Evolutionary conservation across 176 grass and related monocot species (phyloP), one percentile per base, ranked within the genome.

Genomic region (Phragmites australis): DNA sequence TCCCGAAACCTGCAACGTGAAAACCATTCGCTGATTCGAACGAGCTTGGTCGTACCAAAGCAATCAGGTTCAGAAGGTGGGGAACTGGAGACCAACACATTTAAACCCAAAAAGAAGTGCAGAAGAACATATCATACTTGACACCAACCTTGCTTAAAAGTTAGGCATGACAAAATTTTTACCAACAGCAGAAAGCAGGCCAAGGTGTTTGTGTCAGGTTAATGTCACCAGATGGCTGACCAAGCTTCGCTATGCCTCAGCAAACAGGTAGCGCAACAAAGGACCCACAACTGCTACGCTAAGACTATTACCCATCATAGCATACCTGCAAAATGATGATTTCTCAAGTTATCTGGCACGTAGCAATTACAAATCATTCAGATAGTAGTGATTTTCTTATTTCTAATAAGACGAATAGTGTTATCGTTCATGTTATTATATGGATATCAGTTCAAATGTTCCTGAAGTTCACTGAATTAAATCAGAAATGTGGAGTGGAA

Each of bases 291-390:
- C 95, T 62, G 95, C 88, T 43, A 94, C 83, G 85, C 92, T 94
- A 14, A 98, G 70, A 84, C 95, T 98, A 76, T 98, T 98, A 15
- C 92, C 95, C 69, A 98, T 43, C 92, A 98, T 82, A 60, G 95
- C 92, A 82, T 92, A 98, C 86, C 95, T 98, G 82, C 85, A 70
- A 46, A 84, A 78, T 56, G 82, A 67, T 13, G 13, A 32, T 71
- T 48, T 65, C 57, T 29, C 22, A 55, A 49, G 26, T 69, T 29
- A 83, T 25, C 10, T 16, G 3, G 32, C 39, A 53, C 72, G 25
- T 30, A 56, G 17, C 8, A 42, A 30, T 2, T 22, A 71, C 17
- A 60, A 57, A 47, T 27, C 14, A 40, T 44, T 82, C 49, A 42
- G 70, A 17, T 62, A 27, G 0, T 6, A 4, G 1, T n/a, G n/a